Conservation (phyloP, 768 basidiomycete species). For the Lactarius hatsudake region DNA sequence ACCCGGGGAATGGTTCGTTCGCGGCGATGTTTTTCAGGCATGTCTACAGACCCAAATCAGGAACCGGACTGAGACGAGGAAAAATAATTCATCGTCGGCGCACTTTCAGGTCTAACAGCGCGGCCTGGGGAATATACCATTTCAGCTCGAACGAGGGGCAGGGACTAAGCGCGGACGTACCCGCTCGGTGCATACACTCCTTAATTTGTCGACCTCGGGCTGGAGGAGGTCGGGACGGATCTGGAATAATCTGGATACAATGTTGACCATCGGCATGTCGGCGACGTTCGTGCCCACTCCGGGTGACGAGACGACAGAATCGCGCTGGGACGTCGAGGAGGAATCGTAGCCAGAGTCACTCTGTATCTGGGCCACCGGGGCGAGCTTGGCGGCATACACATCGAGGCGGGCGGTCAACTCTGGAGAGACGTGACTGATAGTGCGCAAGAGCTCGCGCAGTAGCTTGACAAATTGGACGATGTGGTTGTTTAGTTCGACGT, state of each 20-base stretch:
- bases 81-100: constrained; percentile 20
- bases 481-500: constrained; percentile 87
- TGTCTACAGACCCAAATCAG: constrained; percentile 46
- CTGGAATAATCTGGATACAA: constrained; percentile 72
- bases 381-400: constrained; percentile 77
- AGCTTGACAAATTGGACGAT: constrained; percentile 86
- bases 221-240: constrained; percentile 65
- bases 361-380: constrained; percentile 50
- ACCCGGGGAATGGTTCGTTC: constrained; percentile 78
- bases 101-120: constrained; percentile 84
- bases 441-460: constrained; percentile 73
- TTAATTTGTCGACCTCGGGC: constrained; percentile 67
- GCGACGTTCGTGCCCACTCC: constrained; percentile 47
- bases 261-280: constrained; percentile 76
- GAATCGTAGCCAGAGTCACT: constrained; percentile 70
- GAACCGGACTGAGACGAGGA: constrained; percentile 17
- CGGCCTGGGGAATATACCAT: constrained; percentile 52
- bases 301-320: constrained; percentile 42
- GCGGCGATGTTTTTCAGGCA: constrained; percentile 90
- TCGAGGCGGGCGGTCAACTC: constrained; percentile 83
- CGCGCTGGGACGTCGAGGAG: constrained; percentile 55
- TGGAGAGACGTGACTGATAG: constrained; percentile 72
- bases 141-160: constrained; percentile 15
- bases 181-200: constrained; percentile 71
- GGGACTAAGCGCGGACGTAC: constrained; percentile 36